A percentile compares a stretch with the other conserved stretches of the same genome.
Evolutionary conservation across 345 rosid species (phyloP).

Genomic region (Aegle marmelos): DNA sequence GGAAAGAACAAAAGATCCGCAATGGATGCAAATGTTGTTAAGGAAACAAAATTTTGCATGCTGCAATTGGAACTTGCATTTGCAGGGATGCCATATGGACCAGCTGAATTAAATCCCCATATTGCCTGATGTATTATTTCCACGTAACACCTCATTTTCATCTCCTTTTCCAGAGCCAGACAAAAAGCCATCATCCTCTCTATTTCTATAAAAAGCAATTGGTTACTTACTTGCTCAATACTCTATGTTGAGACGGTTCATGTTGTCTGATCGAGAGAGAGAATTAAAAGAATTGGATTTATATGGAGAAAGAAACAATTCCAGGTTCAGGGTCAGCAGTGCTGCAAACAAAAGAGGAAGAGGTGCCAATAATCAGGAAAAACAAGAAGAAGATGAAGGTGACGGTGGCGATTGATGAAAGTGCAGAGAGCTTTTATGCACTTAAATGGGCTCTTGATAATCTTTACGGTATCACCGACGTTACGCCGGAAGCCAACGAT

Average conservation of each 20-base stretch:
- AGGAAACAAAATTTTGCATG: constrained; percentile 1
- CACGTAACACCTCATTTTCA: constrained; percentile 9
- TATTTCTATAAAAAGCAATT: background rate
- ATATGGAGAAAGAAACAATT: constrained; percentile 3
- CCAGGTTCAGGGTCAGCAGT: constrained; percentile 6
- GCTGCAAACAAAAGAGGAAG: constrained; percentile 15
- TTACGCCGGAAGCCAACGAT: constrained; percentile 26
- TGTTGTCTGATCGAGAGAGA: no score
- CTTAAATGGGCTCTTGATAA: constrained; percentile 58
- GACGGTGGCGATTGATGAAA: constrained; percentile 63
- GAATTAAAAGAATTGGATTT: background rate
- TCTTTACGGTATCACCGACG: constrained; percentile 16
- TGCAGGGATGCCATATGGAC: constrained; percentile 28
- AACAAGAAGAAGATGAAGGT: constrained; percentile 37
- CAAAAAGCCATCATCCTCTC: background rate
- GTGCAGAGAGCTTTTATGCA: constrained; percentile 61
- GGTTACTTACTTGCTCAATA: background rate
- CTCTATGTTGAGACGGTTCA: no score
- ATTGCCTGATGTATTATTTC: background rate
- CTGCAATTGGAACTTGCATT: background rate
- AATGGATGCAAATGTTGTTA: no score
- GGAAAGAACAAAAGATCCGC: no score
- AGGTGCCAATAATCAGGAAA: constrained; percentile 29
- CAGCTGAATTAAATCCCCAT: background rate
- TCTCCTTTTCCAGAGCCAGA: background rate